phyloP scores from a whole-genome alignment of 192 early-diverging fungal genomes.

The Rhizophagus prolifer region DNA sequence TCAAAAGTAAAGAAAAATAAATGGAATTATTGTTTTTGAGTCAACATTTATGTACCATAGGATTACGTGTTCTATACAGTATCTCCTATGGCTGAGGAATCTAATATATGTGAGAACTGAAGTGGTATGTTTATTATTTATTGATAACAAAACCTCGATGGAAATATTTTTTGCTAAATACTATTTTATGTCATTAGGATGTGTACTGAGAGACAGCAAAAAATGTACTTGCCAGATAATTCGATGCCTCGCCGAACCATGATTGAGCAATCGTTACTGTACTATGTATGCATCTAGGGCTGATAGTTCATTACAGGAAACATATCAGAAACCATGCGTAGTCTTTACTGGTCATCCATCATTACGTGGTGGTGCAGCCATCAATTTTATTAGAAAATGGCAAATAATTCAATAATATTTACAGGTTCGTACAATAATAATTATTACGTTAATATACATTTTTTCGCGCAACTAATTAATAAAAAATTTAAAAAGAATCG shows the following conservation, averaged over 20 bases:
- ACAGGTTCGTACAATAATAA: conserved; percentile 36
- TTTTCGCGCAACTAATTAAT: background rate
- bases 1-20: conserved; percentile 63
- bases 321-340: conserved; percentile 55
- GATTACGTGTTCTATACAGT: conserved; percentile 65
- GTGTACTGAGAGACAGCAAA: conserved; percentile 61
- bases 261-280: conserved; percentile 40
- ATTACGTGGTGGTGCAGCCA: conserved; percentile 45
- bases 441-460: background rate
- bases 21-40: conserved; percentile 69
- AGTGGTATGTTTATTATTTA: conserved; percentile 61
- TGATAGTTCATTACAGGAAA: conserved; percentile 29
- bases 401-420: conserved; percentile 49
- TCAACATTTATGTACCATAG: conserved; percentile 53
- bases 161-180: background rate
- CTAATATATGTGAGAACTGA: conserved; percentile 88
- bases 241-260: conserved; percentile 55
- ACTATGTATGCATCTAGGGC: conserved; percentile 38
- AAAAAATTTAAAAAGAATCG: conserved; percentile 32
- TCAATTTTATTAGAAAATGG: conserved; percentile 50
- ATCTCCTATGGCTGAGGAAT: conserved; percentile 73
- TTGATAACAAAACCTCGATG: no score
- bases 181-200: conserved; percentile 43
- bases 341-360: conserved; percentile 59
- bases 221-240: conserved; percentile 64